Evolutionary conservation across 305 asterid species (phyloP).

Genomic region (Fraxinus floribunda): DNA sequence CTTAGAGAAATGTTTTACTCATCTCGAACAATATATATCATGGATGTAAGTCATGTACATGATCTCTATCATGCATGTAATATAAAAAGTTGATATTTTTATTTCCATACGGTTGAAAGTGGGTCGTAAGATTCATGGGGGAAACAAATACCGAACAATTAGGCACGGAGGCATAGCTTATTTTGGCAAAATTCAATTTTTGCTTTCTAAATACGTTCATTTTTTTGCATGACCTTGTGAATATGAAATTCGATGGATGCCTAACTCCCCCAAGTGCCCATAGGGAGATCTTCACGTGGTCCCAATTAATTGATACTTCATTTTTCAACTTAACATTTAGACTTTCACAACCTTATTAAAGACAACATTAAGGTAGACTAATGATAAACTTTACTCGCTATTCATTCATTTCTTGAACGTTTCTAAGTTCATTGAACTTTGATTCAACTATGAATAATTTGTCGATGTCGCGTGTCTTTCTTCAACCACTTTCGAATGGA

Average conservation of each 20-base stretch:
- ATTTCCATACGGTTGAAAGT: background rate
- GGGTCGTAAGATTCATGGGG: slow-evolving; percentile 28
- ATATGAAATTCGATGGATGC: slow-evolving; percentile 46
- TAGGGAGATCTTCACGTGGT: slow-evolving; percentile 49
- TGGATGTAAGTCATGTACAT: background rate
- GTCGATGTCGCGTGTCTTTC: background rate
- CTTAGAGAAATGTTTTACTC: too few species aligned
- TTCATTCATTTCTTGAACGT: background rate
- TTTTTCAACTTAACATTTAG: background rate
- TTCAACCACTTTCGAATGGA: background rate
- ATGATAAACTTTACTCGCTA: background rate
- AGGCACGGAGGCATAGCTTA: slow-evolving; percentile 46
- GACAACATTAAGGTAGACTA: background rate
- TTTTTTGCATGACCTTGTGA: slow-evolving; percentile 36
- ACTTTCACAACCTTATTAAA: background rate
- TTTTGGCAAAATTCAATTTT: slow-evolving; percentile 50
- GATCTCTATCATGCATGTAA: background rate
- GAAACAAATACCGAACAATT: slow-evolving; percentile 64
- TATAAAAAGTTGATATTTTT: background rate
- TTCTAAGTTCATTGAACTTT: background rate
- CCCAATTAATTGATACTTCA: background rate
- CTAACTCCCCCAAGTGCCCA: slow-evolving; percentile 45
- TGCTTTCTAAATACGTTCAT: slow-evolving; percentile 45
- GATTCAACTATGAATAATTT: background rate
- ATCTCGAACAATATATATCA: background rate